phyloP scores from a whole-genome alignment of 345 rosid genomes.

The Dovyalis caffra region DNA sequence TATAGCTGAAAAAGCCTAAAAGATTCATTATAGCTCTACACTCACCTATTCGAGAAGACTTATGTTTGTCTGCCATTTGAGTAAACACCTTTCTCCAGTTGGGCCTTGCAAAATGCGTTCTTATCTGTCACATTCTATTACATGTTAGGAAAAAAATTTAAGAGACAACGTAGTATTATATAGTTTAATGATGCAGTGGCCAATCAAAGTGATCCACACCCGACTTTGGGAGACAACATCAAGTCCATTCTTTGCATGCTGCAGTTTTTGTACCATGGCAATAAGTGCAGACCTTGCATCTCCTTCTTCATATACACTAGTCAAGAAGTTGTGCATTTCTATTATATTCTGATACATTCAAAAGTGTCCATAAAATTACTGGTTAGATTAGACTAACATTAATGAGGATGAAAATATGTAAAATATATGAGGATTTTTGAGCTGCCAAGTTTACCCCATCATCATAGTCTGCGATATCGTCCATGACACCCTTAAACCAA shows the following conservation, averaged over 20 bases:
- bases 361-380: neutral
- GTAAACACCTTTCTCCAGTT: constrained; percentile 90
- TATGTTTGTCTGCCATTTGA: constrained; percentile 56
- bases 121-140: constrained; percentile 48
- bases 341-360: constrained; percentile 57
- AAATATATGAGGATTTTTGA: neutral
- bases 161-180: neutral
- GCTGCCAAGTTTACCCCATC: constrained; percentile 34
- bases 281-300: constrained; percentile 96
- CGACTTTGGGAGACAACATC: constrained; percentile 89
- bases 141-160: constrained; percentile 5
- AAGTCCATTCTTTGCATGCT: constrained; percentile 90
- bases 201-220: constrained; percentile 34
- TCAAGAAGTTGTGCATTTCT: constrained; percentile 96
- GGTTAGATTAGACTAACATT: neutral
- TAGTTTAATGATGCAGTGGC: neutral
- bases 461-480: constrained; percentile 84
- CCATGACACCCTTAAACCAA: constrained; percentile 99
- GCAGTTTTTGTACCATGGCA: constrained; percentile 88
- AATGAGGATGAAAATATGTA: neutral
- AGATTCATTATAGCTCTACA: neutral
- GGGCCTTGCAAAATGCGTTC: constrained; percentile 92
- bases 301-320: constrained; percentile 95
- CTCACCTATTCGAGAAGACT: constrained; percentile 67
- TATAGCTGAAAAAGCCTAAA: no score